Evolutionary conservation across 768 basidiomycete genomes (phyloP).

Genomic region (Hortiboletus flavorubellus): DNA sequence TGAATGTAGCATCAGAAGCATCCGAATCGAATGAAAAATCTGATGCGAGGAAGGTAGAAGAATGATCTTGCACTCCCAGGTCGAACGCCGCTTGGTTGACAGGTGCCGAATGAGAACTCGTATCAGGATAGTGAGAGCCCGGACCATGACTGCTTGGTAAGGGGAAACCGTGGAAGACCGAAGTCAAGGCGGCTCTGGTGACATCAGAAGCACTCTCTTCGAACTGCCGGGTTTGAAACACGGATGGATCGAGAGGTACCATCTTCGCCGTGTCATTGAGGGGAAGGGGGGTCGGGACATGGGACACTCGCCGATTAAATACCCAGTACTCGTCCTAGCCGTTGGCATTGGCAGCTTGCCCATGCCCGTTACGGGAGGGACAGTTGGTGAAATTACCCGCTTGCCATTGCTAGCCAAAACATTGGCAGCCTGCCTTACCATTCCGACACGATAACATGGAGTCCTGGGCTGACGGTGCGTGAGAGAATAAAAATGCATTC

Average conservation of each 20-base stretch:
- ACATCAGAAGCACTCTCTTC: background rate
- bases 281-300: background rate
- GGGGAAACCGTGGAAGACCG: too few species aligned
- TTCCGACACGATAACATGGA: background rate
- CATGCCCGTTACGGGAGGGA: background rate
- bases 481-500: conserved; percentile 2
- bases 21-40: too few species aligned
- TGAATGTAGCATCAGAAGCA: too few species aligned
- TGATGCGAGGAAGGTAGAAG: background rate
- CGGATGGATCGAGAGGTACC: background rate
- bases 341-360: conserved; percentile 13
- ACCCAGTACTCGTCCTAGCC: background rate
- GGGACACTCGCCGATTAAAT: background rate
- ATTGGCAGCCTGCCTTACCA: conserved; percentile 2
- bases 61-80: background rate
- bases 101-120: background rate
- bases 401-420: background rate
- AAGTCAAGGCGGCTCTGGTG: background rate
- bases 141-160: background rate
- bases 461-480: background rate
- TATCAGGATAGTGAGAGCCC: background rate
- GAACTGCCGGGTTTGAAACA: background rate
- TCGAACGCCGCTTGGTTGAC: background rate
- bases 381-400: background rate
- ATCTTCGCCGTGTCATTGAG: background rate